phyloP scores from a whole-genome alignment of 2,329 filamentous ascomycete genomes.

The Taxawa tesnikishii region DNA sequence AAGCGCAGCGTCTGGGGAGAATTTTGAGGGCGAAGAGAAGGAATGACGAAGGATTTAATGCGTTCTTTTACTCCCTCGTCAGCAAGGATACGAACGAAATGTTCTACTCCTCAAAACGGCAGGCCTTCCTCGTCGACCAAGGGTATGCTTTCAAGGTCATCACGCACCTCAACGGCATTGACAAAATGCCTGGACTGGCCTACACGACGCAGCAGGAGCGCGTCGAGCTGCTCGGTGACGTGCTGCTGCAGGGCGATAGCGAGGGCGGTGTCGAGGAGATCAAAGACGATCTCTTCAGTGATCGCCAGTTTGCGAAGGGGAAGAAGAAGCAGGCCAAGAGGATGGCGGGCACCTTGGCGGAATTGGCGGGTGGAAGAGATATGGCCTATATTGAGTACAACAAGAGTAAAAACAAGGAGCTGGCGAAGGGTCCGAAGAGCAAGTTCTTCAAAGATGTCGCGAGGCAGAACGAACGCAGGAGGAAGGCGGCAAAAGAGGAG shows the following conservation, averaged over 20 bases:
- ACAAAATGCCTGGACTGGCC: conserved; percentile 66
- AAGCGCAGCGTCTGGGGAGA: conserved; percentile 83
- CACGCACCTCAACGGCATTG: conserved; percentile 84
- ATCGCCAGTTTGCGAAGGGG: conserved; percentile 31
- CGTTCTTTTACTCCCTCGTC: conserved; percentile 96
- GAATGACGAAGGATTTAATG: conserved; percentile 97
- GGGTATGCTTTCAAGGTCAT: conserved; percentile 99
- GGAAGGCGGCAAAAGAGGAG: conserved; percentile 15
- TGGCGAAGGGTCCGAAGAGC: conserved; percentile 28
- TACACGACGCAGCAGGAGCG: conserved; percentile 71
- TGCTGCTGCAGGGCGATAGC: conserved; percentile 76
- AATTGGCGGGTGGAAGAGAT: conserved; percentile 81
- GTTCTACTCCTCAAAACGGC: conserved; percentile 92
- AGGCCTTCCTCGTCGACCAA: conserved; percentile 94
- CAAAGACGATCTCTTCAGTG: conserved; percentile 54
- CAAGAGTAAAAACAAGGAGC: conserved; percentile 33
- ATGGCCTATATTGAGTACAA: conserved; percentile 66
- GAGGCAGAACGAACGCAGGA: conserved; percentile 20
- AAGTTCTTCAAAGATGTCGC: conserved; percentile 32
- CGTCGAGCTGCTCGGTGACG: conserved; percentile 75
- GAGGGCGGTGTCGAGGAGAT: conserved; percentile 60
- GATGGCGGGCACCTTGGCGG: conserved; percentile 73
- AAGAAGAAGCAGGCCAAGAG: conserved; percentile 44
- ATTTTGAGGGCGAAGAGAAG: conserved; percentile 90
- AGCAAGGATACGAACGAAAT: conserved; percentile 97